A percentile compares a stretch with the other conserved stretches of the same genome.
Conservation (phyloP, 2,329 filamentous ascomycete genomes). For the Venturia asperata region DNA sequence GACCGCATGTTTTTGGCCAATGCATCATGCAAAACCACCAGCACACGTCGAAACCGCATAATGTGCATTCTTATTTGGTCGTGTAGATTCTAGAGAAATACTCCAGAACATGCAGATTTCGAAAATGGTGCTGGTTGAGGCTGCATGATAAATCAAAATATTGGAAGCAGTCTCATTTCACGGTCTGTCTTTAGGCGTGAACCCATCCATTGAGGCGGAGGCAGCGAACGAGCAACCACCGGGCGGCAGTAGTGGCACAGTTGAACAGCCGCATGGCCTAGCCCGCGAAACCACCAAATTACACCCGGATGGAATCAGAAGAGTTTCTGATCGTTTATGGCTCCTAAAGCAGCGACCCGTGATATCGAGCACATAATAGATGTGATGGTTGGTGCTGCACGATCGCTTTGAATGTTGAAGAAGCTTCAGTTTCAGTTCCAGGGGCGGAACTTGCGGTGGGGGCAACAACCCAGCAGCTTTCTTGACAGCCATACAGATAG, state of each 20-base stretch:
- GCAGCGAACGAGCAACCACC: neutral
- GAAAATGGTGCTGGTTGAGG: too few species aligned
- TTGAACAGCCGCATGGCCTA: neutral
- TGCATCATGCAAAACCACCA: too few species aligned
- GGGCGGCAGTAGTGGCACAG: neutral
- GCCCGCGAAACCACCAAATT: neutral
- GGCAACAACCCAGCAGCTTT: neutral
- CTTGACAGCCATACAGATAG: neutral
- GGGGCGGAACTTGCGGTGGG: neutral
- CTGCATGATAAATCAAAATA: too few species aligned
- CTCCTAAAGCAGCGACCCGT: neutral
- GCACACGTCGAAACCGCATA: too few species aligned
- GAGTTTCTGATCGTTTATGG: neutral
- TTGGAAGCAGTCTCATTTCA: too few species aligned
- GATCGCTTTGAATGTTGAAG: neutral
- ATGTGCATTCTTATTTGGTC: too few species aligned
- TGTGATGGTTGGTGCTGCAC: neutral
- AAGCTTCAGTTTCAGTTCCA: neutral
- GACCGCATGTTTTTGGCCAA: too few species aligned
- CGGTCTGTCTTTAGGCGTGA: too few species aligned
- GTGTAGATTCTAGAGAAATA: too few species aligned
- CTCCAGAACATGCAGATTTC: too few species aligned
- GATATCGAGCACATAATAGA: neutral
- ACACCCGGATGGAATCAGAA: neutral
- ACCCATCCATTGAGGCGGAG: neutral